Conservation (phyloP, 768 basidiomycete species). For the Auricularia sp. region DNA sequence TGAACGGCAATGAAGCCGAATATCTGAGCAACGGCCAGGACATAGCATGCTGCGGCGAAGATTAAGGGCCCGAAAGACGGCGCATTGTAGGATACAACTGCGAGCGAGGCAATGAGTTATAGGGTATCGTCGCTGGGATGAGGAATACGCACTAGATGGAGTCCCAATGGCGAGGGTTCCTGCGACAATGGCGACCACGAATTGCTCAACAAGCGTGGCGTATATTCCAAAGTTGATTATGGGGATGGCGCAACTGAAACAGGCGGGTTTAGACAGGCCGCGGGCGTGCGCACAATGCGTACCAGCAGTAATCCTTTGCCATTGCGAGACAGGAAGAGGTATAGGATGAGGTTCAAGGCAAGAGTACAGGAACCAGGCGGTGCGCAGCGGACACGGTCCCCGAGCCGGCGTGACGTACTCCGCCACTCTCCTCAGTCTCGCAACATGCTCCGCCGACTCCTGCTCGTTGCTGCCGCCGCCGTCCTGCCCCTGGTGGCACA, state of each 20-base stretch:
- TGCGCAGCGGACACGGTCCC: background rate
- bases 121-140: slow-evolving; percentile 1
- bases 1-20: slow-evolving; percentile 79
- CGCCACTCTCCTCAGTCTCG: background rate
- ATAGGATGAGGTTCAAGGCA: background rate
- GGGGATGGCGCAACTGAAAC: slow-evolving; percentile 70
- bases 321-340: slow-evolving; percentile 26
- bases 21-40: slow-evolving; percentile 65
- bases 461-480: slow-evolving; percentile 2
- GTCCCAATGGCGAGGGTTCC: slow-evolving; percentile 70
- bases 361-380: slow-evolving; percentile 3
- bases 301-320: slow-evolving; percentile 84
- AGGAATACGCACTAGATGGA: slow-evolving; percentile 52
- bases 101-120: background rate
- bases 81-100: slow-evolving; percentile 81
- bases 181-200: slow-evolving; percentile 50
- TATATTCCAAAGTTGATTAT: slow-evolving; percentile 88
- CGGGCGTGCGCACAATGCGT: slow-evolving; percentile 1
- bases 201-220: slow-evolving; percentile 64
- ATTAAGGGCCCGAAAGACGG: slow-evolving; percentile 68
- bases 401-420: background rate
- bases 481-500: background rate
- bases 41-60: slow-evolving; percentile 66
- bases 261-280: too few species aligned
- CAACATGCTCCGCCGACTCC: background rate